Evolutionary conservation across 2,329 filamentous ascomycete species (phyloP).

Genomic region (Hypoxylon sp.): DNA sequence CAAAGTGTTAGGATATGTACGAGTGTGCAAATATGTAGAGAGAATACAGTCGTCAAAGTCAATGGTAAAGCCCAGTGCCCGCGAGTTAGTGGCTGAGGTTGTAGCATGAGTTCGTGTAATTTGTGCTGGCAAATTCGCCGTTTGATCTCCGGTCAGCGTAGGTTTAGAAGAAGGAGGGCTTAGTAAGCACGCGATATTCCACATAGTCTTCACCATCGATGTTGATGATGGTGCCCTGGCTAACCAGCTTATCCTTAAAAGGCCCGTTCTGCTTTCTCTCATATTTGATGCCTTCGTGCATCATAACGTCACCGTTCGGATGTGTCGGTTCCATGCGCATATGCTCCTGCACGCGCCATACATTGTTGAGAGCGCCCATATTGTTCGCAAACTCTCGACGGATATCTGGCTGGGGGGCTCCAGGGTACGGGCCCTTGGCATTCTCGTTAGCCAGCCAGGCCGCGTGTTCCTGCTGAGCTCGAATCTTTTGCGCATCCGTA

Average conservation of each 20-base stretch:
- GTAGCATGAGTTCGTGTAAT: no score
- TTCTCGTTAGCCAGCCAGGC: slow-evolving; percentile 5
- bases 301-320: slow-evolving; percentile 60
- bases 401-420: no score
- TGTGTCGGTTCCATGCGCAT: slow-evolving; percentile 48
- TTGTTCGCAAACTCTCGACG: slow-evolving; percentile 57
- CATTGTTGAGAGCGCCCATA: slow-evolving; percentile 61
- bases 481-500: no score
- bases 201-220: slow-evolving; percentile 74
- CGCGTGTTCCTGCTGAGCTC: slow-evolving; percentile 51
- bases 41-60: no score
- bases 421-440: no score
- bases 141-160: no score
- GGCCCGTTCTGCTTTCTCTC: slow-evolving; percentile 68
- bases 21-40: no score
- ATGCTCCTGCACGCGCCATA: slow-evolving; percentile 63
- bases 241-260: slow-evolving; percentile 70
- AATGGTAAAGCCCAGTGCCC: no score
- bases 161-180: slow-evolving; percentile 67
- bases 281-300: slow-evolving; percentile 68
- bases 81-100: no score
- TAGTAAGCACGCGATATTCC: slow-evolving; percentile 71
- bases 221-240: slow-evolving; percentile 66
- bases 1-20: no score
- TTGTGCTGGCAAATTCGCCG: no score